Percentiles rank a stretch among this genome's conserved stretches.
These are phyloP conservation scores for Picochlorum sp. DNA, from an alignment of 139 green algal species.

Conservation along the genomic window DNA sequence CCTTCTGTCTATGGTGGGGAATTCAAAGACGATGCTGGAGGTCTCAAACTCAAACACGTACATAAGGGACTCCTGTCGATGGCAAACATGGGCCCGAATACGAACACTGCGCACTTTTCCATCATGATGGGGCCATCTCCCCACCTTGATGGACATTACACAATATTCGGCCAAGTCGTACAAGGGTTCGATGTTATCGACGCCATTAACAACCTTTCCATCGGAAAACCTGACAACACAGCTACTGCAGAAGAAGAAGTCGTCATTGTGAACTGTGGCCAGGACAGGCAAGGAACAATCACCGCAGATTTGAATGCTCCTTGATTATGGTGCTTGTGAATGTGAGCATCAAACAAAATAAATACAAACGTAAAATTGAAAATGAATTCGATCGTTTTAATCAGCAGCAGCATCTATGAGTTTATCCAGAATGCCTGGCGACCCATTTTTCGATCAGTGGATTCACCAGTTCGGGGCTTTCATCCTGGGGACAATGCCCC, in stretches of 20 bases:
- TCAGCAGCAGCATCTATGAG: not conserved
- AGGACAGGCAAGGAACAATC: conserved; percentile 25
- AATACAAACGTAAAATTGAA: too few relatives aligned
- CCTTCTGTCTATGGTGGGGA: conserved; percentile 38
- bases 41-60: conserved; percentile 62
- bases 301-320: conserved; percentile 13
- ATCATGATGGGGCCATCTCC: conserved; percentile 66
- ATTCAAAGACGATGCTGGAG: conserved; percentile 49
- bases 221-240: conserved; percentile 34
- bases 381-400: too few relatives aligned
- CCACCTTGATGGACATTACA: conserved; percentile 61
- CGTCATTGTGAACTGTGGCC: conserved; percentile 25
- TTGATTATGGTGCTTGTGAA: not conserved
- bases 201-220: conserved; percentile 27
- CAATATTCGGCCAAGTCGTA: conserved; percentile 54
- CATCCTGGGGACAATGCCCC: conserved; percentile 82
- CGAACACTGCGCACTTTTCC: conserved; percentile 62
- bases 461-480: conserved; percentile 86
- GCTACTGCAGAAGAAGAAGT: conserved; percentile 23
- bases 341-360: not conserved
- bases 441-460: conserved; percentile 32
- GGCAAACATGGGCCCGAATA: conserved; percentile 64
- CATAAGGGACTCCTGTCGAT: conserved; percentile 56
- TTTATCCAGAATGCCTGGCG: not conserved
- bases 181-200: conserved; percentile 23